Conservation (phyloP, 1,284 basidiomycete species). For the Malassezia nana region DNA sequence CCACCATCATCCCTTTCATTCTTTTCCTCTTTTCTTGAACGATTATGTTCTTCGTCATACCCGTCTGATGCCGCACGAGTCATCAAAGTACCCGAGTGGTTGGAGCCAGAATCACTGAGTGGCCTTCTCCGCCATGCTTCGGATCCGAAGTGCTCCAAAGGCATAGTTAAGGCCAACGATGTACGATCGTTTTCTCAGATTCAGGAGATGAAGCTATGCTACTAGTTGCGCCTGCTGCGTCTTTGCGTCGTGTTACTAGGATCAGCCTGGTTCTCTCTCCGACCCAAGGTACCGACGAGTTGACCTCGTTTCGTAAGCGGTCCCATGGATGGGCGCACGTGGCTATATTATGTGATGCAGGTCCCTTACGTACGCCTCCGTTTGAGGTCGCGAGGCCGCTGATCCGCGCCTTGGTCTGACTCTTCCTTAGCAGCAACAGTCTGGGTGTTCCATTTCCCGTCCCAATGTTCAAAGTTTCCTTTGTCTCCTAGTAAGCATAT, state of each 20-base stretch:
- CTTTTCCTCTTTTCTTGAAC: neutral
- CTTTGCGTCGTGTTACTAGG: neutral
- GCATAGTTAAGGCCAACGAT: neutral
- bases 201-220: neutral
- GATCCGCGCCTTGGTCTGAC: neutral
- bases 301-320: neutral
- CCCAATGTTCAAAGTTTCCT: constrained; percentile 54
- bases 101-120: neutral
- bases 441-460: constrained; percentile 4
- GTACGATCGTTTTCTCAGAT: neutral
- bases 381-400: neutral
- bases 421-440: neutral
- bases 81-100: neutral
- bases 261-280: neutral
- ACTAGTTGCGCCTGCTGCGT: neutral
- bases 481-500: constrained; percentile 60
- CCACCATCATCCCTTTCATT: constrained; percentile 4
- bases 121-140: neutral
- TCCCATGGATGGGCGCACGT: neutral
- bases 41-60: neutral
- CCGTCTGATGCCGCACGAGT: neutral
- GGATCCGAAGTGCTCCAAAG: constrained; percentile 2
- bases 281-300: neutral
- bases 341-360: neutral
- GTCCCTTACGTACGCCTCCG: neutral